Evolutionary conservation across 83 land plant genomes (phyloP).

Genomic region (Picea abies): DNA sequence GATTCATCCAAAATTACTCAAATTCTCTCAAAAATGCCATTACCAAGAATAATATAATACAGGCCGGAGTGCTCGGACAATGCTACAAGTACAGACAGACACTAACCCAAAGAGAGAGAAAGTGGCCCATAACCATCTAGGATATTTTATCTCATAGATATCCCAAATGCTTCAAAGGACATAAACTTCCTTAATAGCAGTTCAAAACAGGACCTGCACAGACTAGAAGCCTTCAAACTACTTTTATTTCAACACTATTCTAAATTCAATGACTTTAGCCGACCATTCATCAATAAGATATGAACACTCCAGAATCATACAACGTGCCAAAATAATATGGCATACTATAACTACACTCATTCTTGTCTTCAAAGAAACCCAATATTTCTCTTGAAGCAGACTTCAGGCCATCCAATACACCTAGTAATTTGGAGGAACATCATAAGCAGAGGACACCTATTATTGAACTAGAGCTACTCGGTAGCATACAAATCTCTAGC

Average conservation of each 20-base stretch:
- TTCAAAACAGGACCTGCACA: not conserved
- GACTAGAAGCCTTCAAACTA: not conserved
- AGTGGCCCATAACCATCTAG: not conserved
- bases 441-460: not conserved
- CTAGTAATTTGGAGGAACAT: slow-evolving; percentile 1
- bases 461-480: not conserved
- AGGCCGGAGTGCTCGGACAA: not conserved
- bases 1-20: not conserved
- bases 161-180: not conserved
- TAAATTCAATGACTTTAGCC: not conserved
- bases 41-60: slow-evolving; percentile 12
- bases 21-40: not conserved
- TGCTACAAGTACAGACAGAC: not conserved
- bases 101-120: no score
- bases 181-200: not conserved
- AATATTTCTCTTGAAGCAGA: not conserved
- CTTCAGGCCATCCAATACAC: not conserved
- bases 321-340: not conserved
- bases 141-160: not conserved
- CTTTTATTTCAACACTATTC: not conserved
- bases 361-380: not conserved
- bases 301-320: slow-evolving; percentile 6
- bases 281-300: not conserved
- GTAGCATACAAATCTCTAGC: slow-evolving; percentile 3
- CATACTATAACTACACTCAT: slow-evolving; percentile 12